Conservation (phyloP, 129 eudicot genomes). For the Apium graveolens region DNA sequence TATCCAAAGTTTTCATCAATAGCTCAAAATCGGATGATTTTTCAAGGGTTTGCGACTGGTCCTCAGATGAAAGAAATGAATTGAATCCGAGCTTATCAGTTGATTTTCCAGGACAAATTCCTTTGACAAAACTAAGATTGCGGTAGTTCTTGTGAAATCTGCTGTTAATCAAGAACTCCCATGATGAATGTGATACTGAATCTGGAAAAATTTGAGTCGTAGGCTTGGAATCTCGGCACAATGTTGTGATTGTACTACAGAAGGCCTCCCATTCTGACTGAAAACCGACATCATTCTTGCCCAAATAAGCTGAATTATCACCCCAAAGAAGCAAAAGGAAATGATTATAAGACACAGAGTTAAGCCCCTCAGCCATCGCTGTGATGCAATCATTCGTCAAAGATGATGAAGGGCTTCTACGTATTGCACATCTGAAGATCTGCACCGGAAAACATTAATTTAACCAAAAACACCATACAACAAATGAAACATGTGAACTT, state of each 20-base stretch:
- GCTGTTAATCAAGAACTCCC: constrained; percentile 84
- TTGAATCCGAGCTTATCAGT: constrained; percentile 26
- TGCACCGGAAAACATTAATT: constrained; percentile 13
- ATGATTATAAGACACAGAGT: constrained; percentile 46
- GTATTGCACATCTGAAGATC: constrained; percentile 81
- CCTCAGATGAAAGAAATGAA: constrained; percentile 21
- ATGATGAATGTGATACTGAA: constrained; percentile 43
- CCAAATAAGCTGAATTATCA: constrained; percentile 44
- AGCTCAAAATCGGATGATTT: constrained; percentile 36
- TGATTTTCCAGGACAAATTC: constrained; percentile 28
- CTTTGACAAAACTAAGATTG: constrained; percentile 30
- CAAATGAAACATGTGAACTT: background rate
- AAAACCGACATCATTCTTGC: constrained; percentile 38
- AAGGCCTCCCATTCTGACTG: constrained; percentile 90
- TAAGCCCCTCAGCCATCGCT: constrained; percentile 88
- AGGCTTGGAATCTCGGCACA: constrained; percentile 36
- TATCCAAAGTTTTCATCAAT: constrained; percentile 57
- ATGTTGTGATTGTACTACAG: constrained; percentile 39
- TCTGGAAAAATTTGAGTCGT: constrained; percentile 23
- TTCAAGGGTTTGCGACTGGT: constrained; percentile 21
- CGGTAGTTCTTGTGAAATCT: constrained; percentile 58
- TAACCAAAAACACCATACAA: constrained; percentile 10
- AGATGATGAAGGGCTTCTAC: constrained; percentile 81
- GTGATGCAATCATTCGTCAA: constrained; percentile 82
- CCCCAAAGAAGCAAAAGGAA: constrained; percentile 81